These are phyloP conservation scores for Millerozyma miso DNA, from an alignment of 805 yeast genomes.

Conservation along the genomic window DNA sequence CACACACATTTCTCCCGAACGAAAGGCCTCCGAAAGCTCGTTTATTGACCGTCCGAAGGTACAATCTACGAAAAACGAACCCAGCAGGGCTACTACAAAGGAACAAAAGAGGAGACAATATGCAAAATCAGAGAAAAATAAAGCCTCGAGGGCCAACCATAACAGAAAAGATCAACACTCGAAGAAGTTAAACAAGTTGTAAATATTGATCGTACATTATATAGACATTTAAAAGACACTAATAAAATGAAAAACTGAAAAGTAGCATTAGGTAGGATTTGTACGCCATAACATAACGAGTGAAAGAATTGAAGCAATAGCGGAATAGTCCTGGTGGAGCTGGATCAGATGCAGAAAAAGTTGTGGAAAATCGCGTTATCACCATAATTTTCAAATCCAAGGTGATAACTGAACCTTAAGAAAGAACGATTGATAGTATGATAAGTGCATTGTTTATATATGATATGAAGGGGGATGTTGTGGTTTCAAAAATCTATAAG, in stretches of 20 bases:
- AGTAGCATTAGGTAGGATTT: no score
- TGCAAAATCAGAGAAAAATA: conserved; percentile 50
- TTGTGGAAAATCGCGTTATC: no score
- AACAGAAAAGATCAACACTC: conserved; percentile 61
- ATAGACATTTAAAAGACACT: no score
- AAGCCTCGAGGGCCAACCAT: conserved; percentile 58
- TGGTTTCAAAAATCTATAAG: conserved; percentile 67
- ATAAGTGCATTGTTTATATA: conserved; percentile 78
- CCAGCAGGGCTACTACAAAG: neutral
- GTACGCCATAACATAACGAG: no score
- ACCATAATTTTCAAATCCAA: no score
- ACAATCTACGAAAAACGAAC: neutral
- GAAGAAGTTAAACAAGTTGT: conserved; percentile 39
- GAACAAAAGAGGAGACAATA: conserved; percentile 26
- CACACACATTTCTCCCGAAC: neutral
- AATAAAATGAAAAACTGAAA: no score
- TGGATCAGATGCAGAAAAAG: no score
- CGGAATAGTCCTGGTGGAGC: no score
- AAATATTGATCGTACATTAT: neutral
- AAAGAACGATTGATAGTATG: no score
- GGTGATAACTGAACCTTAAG: no score
- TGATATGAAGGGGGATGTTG: conserved; percentile 77
- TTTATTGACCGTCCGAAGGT: no score
- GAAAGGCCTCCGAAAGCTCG: neutral
- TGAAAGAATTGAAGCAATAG: no score